Evolutionary conservation across 352 stramenopile genomes (phyloP).

Genomic region (Phytophthora pinifolia): DNA sequence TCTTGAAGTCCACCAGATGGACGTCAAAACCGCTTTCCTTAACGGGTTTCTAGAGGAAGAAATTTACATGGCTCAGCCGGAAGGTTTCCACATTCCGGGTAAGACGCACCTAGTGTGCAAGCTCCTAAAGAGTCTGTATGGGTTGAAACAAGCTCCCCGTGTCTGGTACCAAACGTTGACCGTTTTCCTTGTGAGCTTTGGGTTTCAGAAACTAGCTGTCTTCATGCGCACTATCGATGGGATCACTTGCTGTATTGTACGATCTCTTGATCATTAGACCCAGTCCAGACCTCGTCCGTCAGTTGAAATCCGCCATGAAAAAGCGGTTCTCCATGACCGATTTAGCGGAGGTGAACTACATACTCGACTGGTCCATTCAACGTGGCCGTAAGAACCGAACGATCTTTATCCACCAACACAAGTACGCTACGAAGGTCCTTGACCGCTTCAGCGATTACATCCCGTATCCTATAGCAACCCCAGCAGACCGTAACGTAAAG

Average conservation of each 20-base stretch:
- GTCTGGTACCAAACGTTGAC: constrained; percentile 16
- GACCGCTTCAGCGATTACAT: constrained; percentile 14
- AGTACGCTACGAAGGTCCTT: constrained; percentile 28
- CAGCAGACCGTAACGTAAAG: constrained; percentile 14
- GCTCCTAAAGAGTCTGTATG: constrained; percentile 15
- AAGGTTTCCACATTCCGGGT: constrained; percentile 10
- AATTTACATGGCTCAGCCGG: constrained; percentile 23
- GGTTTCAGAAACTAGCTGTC: constrained; percentile 6
- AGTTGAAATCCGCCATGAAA: constrained; percentile 9
- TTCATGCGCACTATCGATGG: too few relatives aligned
- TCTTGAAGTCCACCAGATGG: constrained; percentile 24
- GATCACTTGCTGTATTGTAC: constrained; percentile 15
- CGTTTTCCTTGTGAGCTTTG: constrained; percentile 7
- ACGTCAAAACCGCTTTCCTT: constrained; percentile 29
- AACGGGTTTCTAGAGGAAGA: constrained; percentile 21
- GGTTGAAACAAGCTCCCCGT: constrained; percentile 20
- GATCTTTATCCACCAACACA: constrained; percentile 20
- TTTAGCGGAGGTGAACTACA: constrained; percentile 21
- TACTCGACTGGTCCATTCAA: constrained; percentile 17
- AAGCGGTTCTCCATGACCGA: constrained; percentile 9
- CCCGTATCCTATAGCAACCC: constrained; percentile 13
- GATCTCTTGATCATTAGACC: constrained; percentile 9
- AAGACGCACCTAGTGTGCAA: constrained; percentile 16
- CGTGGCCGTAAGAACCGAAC: constrained; percentile 16
- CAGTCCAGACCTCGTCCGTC: not conserved